A percentile compares a stretch with the other conserved stretches of the same genome.
These are phyloP conservation scores for Diplogelasinospora grovesii DNA, from an alignment of 495 filamentous ascomycete genomes.

Conservation along the genomic window DNA sequence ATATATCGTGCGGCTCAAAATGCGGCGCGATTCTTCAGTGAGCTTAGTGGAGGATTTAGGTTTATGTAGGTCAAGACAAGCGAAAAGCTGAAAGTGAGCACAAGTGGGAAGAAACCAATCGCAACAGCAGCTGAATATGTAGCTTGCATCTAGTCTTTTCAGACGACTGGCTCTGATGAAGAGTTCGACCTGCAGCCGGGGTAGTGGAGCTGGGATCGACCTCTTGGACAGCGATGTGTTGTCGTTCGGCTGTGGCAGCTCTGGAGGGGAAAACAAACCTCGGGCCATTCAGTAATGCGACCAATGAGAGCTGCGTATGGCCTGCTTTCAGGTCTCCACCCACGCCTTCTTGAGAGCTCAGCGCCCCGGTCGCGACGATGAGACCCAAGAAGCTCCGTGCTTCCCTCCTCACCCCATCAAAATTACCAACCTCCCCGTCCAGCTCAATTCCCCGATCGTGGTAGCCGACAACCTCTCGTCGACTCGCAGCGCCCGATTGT, in stretches of 20 bases:
- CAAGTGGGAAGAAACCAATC: too few relatives aligned
- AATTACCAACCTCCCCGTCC: constrained; percentile 18
- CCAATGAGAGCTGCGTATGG: constrained; percentile 18
- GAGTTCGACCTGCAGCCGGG: too few relatives aligned
- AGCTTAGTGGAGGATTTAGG: too few relatives aligned
- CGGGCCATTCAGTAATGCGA: constrained; percentile 12
- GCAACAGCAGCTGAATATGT: too few relatives aligned
- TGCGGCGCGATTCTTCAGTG: too few relatives aligned
- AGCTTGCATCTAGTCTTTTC: too few relatives aligned
- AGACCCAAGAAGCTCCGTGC: constrained; percentile 1
- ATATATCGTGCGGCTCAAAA: too few relatives aligned
- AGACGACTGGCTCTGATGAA: too few relatives aligned
- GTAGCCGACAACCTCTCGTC: constrained; percentile 8
- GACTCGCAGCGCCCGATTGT: constrained; percentile 2
- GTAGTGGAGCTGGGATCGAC: too few relatives aligned
- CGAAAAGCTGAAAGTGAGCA: too few relatives aligned
- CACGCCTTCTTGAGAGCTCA: constrained; percentile 5
- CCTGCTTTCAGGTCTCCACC: constrained; percentile 20
- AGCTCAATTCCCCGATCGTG: constrained; percentile 7
- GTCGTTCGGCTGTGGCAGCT: constrained; percentile 4
- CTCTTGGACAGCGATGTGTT: too few relatives aligned
- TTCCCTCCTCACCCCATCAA: constrained; percentile 8
- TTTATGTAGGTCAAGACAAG: too few relatives aligned
- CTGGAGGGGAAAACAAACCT: constrained; percentile 19
- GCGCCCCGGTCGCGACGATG: constrained; percentile 13